A percentile compares a stretch with the other conserved stretches of the same genome.
These are phyloP conservation scores for Aspergillus calidoustus DNA, from an alignment of 2,329 filamentous ascomycete species.

Conservation along the genomic window DNA sequence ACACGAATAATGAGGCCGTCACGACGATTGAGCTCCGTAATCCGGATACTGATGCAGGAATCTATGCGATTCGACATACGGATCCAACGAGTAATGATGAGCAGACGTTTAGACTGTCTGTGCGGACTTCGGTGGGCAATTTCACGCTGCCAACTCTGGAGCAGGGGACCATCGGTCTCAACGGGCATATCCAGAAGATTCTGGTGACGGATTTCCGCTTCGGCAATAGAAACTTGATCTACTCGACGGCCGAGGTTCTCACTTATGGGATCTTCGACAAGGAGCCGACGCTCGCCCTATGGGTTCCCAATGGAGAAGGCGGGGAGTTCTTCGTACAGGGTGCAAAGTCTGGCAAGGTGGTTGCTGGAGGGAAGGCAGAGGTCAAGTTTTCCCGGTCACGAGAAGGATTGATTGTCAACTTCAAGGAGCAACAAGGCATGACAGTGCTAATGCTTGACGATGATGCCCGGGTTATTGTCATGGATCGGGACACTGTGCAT, in stretches of 20 bases:
- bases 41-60: slow-evolving; percentile 54
- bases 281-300: slow-evolving; percentile 53
- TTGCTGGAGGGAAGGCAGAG: slow-evolving; percentile 17
- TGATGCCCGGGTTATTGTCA: slow-evolving; percentile 55
- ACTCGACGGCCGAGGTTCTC: slow-evolving; percentile 57
- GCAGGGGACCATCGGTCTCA: slow-evolving; percentile 45
- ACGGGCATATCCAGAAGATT: slow-evolving; percentile 60
- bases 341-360: slow-evolving; percentile 5
- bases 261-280: slow-evolving; percentile 49
- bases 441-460: slow-evolving; percentile 57
- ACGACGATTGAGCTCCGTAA: slow-evolving; percentile 60
- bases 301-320: slow-evolving; percentile 54
- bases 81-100: slow-evolving; percentile 51
- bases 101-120: slow-evolving; percentile 52
- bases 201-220: slow-evolving; percentile 59
- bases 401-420: slow-evolving; percentile 46
- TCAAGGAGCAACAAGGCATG: slow-evolving; percentile 53
- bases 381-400: slow-evolving; percentile 43
- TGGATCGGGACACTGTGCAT: slow-evolving; percentile 60
- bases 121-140: slow-evolving; percentile 53
- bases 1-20: slow-evolving; percentile 46
- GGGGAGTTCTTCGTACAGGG: slow-evolving; percentile 57
- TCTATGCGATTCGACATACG: slow-evolving; percentile 56
- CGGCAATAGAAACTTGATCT: slow-evolving; percentile 52
- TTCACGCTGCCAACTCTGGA: slow-evolving; percentile 21